A percentile compares a stretch with the other conserved stretches of the same genome.
These are phyloP conservation scores for Rhizophlyctis rosea DNA, from an alignment of 192 early-diverging fungal genomes.

Conservation along the genomic window DNA sequence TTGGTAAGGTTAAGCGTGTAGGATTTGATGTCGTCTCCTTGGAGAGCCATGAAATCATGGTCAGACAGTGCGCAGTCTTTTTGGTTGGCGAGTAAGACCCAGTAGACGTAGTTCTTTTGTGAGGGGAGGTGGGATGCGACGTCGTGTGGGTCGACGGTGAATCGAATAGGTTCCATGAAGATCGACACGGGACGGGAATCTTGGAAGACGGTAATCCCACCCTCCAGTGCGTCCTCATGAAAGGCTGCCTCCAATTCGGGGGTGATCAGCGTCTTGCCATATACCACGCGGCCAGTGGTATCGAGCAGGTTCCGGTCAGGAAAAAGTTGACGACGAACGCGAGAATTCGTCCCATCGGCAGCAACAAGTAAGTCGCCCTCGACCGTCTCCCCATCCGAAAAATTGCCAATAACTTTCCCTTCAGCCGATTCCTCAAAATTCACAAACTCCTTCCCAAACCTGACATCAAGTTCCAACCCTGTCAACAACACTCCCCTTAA, in stretches of 20 bases:
- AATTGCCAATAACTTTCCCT: neutral
- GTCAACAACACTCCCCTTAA: neutral
- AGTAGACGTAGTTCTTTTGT: constrained; percentile 6
- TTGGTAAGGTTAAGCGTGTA: neutral
- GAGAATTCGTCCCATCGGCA: constrained; percentile 1
- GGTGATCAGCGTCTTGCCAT: constrained; percentile 6
- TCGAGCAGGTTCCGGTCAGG: neutral
- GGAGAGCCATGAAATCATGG: neutral
- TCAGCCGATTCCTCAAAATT: neutral
- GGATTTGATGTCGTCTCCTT: neutral
- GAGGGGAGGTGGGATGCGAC: neutral
- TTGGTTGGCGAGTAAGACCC: neutral
- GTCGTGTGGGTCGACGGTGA: constrained; percentile 1
- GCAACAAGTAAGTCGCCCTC: constrained; percentile 5
- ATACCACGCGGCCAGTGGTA: neutral
- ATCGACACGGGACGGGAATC: constrained; percentile 2
- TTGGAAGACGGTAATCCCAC: constrained; percentile 3
- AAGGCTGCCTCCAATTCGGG: neutral
- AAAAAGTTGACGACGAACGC: neutral
- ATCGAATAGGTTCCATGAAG: constrained; percentile 12
- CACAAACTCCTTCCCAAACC: neutral
- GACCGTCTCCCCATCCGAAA: neutral
- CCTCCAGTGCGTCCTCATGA: neutral
- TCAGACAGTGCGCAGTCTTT: neutral
- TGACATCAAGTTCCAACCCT: neutral